Conservation (phyloP, 805 yeast genomes). For the Schwanniomyces polymorphus region DNA sequence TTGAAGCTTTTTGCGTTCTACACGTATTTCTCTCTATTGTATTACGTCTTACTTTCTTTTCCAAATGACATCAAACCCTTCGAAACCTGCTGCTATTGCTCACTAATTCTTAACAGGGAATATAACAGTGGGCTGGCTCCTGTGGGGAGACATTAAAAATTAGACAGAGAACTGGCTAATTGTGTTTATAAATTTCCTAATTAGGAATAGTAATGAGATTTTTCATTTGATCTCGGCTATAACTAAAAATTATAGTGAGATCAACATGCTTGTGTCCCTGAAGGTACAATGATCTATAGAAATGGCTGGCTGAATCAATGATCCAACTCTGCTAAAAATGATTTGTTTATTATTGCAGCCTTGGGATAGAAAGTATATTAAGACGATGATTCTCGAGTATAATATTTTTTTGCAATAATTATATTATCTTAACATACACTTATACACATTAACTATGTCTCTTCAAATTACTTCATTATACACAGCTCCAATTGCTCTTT, state of each 20-base stretch:
- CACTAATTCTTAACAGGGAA: neutral
- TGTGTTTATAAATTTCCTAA: constrained; percentile 11
- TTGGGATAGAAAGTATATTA: neutral
- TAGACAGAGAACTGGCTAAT: neutral
- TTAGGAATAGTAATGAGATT: constrained; percentile 8
- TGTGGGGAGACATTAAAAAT: neutral
- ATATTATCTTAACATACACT: neutral
- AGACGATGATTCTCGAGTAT: neutral
- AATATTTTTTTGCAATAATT: neutral
- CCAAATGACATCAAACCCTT: neutral
- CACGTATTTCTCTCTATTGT: neutral
- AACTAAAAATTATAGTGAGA: neutral
- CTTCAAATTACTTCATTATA: constrained; percentile 7
- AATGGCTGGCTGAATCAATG: neutral
- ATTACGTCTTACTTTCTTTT: neutral
- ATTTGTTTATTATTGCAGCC: neutral
- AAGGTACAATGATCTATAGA: neutral
- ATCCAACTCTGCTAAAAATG: neutral
- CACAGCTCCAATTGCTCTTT: constrained; percentile 4
- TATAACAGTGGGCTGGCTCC: neutral
- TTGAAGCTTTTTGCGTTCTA: neutral
- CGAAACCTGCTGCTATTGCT: neutral
- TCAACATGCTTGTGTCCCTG: neutral
- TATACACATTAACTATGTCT: constrained; percentile 10
- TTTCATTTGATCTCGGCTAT: neutral